phyloP scores from a whole-genome alignment of 345 rosid species.

The Moringa oleifera region DNA sequence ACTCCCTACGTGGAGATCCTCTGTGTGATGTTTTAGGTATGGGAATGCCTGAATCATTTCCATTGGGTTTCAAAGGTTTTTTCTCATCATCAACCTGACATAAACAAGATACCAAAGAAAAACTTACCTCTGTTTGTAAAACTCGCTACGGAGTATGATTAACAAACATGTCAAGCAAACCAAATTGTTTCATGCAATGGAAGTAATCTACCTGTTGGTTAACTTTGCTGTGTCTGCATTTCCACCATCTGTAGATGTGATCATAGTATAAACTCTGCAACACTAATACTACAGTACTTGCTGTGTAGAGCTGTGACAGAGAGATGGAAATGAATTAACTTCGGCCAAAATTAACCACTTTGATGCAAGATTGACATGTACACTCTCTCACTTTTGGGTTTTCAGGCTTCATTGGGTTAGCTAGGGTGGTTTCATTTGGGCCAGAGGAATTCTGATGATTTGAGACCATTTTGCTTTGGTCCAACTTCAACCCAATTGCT shows the following conservation, averaged over 20 bases:
- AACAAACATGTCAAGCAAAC: too few relatives aligned
- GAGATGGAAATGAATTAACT: neutral
- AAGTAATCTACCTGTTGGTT: slow-evolving; percentile 30
- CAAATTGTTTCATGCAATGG: too few relatives aligned
- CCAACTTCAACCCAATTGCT: neutral
- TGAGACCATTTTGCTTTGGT: neutral
- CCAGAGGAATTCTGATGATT: too few relatives aligned
- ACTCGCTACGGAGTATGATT: too few relatives aligned
- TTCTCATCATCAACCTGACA: slow-evolving; percentile 43
- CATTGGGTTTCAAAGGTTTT: slow-evolving; percentile 38
- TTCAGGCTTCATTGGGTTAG: too few relatives aligned
- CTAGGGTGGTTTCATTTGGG: too few relatives aligned
- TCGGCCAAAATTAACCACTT: too few relatives aligned
- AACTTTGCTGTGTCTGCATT: slow-evolving; percentile 20
- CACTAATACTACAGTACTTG: slow-evolving; percentile 69
- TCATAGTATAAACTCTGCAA: slow-evolving; percentile 80
- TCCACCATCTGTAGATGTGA: slow-evolving; percentile 42
- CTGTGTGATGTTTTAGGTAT: slow-evolving; percentile 43
- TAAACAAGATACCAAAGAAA: slow-evolving; percentile 1
- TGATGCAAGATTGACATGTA: too few relatives aligned
- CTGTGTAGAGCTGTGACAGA: slow-evolving; percentile 63
- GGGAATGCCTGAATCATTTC: slow-evolving; percentile 41
- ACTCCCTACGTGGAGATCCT: slow-evolving; percentile 40
- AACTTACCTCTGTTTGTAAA: too few relatives aligned
- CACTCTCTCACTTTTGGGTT: too few relatives aligned